phyloP scores from a whole-genome alignment of 805 yeast genomes.

The Wickerhamiella nectarea region DNA sequence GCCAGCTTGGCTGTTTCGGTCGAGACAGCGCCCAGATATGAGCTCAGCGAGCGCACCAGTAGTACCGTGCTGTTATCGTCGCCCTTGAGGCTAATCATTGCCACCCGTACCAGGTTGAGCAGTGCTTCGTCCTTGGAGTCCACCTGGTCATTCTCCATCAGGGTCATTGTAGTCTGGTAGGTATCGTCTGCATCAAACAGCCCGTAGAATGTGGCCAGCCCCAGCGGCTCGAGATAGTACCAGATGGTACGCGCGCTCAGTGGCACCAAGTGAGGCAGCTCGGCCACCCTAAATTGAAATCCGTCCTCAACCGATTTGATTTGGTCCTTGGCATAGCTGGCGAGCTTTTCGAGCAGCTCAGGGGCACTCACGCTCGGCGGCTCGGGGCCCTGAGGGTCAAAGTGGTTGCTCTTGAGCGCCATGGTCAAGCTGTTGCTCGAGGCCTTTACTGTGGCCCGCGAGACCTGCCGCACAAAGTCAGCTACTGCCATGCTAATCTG shows the following conservation, averaged over 20 bases:
- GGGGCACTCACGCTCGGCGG: not conserved
- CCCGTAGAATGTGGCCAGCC: slow-evolving; percentile 39
- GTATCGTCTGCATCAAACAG: slow-evolving; percentile 34
- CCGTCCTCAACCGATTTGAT: slow-evolving; percentile 34
- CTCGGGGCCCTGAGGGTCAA: not conserved
- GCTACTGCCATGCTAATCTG: slow-evolving; percentile 10
- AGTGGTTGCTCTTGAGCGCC: not conserved
- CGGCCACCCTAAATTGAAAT: slow-evolving; percentile 7
- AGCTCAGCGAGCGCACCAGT: slow-evolving; percentile 29
- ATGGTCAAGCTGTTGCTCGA: not conserved
- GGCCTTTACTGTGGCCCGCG: slow-evolving; percentile 1
- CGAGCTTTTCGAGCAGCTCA: slow-evolving; percentile 14
- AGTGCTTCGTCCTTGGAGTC: slow-evolving; percentile 33
- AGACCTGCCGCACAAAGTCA: slow-evolving; percentile 2
- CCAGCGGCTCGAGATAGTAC: slow-evolving; percentile 50
- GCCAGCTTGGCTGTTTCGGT: slow-evolving; percentile 36
- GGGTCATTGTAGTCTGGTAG: slow-evolving; percentile 34
- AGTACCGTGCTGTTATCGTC: slow-evolving; percentile 22
- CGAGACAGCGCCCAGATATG: slow-evolving; percentile 33
- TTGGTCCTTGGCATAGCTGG: slow-evolving; percentile 26
- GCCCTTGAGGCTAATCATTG: slow-evolving; percentile 36
- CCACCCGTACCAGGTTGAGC: slow-evolving; percentile 39
- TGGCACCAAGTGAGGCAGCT: slow-evolving; percentile 9
- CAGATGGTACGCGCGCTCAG: slow-evolving; percentile 41
- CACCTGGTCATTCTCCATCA: slow-evolving; percentile 30